Conservation (phyloP, 768 basidiomycete species). For the Hericium alpestre region DNA sequence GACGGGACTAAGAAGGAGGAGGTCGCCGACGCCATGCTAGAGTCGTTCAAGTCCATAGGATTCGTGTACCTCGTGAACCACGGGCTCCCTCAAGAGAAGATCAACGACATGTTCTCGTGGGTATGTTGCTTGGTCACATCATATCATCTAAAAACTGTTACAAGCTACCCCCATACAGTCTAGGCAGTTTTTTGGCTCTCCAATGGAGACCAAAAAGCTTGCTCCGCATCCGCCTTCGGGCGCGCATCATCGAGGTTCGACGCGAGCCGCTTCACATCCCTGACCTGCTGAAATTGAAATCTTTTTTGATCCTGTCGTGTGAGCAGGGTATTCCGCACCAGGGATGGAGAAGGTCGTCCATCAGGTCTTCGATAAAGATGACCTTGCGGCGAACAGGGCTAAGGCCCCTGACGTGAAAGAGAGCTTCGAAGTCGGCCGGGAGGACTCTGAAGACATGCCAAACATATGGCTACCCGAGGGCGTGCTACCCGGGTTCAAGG, state of each 20-base stretch:
- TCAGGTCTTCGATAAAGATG: conserved; percentile 23
- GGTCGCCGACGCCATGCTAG: conserved; percentile 31
- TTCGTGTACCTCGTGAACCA: conserved; percentile 19
- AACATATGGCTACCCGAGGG: conserved; percentile 51
- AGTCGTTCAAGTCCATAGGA: conserved; percentile 28
- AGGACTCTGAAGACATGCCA: conserved; percentile 33
- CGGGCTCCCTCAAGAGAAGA: conserved; percentile 24
- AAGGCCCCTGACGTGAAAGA: conserved; percentile 36
- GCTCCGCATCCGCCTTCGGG: conserved; percentile 27
- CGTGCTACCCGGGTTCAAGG: conserved; percentile 41
- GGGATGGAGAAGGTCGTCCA: conserved; percentile 23
- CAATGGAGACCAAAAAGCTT: conserved; percentile 21
- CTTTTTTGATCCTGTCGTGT: neutral
- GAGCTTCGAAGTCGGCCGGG: conserved; percentile 45
- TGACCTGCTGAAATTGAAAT: neutral
- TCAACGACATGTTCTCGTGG: conserved; percentile 23
- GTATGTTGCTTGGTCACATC: conserved; percentile 4
- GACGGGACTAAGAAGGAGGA: conserved; percentile 27
- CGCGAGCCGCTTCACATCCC: neutral
- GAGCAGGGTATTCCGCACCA: conserved; percentile 22
- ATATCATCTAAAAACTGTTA: neutral
- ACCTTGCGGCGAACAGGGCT: conserved; percentile 19
- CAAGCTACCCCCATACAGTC: conserved; percentile 15
- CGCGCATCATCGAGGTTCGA: conserved; percentile 22
- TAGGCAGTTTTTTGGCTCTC: conserved; percentile 22